Base-by-base conservation (phyloP, 2,329 filamentous ascomycete species). In the Aspergillus amoenus region DNA sequence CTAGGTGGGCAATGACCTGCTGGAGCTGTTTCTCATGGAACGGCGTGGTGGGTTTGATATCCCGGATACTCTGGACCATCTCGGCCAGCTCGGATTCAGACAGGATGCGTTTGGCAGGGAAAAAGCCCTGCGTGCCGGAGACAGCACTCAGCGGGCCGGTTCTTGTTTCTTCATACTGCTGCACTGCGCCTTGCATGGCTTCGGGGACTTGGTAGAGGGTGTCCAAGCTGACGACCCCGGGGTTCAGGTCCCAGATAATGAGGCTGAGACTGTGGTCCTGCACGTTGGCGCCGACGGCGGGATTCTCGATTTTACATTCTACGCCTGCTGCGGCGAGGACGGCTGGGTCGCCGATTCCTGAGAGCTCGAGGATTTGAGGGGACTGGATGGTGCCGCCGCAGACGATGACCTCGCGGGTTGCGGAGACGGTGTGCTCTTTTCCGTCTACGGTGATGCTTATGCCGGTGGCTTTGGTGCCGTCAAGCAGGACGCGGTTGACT, bases 331-430 rank as follows among this genome's bases (percentile, higher is more conserved):
- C 65, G 9, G 67, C 60, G 2, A 83, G 71, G 2, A 81, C 64
- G 0, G 70, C 67, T 0, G 73, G 69, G 45, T 78, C 75, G 3
- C 86, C 85, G 22, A 88, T 78, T 0, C 85, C 85, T 0, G 84
- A 87, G 2, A 86, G 74, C 61, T 88, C 85, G 15, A 83, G 79
- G 17, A 84, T 75, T 69, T 81, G 83, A 3, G 80, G 86, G 15
- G 81, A 84, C 64, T 81, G 80, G 42, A 82, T 73, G 18, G 80
- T 79, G 0, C 86, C 86, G 0, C 83, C 84, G 2, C 80, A 81
- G 4, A 89, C 70, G 37, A 89, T 78, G 12, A 88, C 79, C 61
- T 88, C 85, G 45, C 68, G 65, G 12, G 56, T 68, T 59, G 65
- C 72, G 4, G 60, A 73, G 6, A 75, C 68, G 12, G 3, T 13